phyloP scores from a whole-genome alignment of 1,139 yeast species.

The Eremothecium sinecaudum region DNA sequence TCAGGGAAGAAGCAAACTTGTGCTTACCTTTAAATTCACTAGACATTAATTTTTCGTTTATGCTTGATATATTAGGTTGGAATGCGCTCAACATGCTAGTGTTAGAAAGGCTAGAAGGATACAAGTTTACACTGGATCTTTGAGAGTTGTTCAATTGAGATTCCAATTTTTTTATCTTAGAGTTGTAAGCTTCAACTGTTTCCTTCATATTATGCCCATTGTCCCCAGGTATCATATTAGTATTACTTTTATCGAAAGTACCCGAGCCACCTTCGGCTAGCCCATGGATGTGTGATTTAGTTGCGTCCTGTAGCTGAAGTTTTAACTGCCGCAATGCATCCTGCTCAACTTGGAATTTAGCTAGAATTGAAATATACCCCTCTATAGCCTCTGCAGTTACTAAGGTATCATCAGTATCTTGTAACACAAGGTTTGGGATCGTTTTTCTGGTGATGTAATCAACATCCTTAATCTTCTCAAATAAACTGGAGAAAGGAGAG shows the following conservation, averaged over 20 bases:
- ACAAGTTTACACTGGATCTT: slow-evolving; percentile 45
- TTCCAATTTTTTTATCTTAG: slow-evolving; percentile 55
- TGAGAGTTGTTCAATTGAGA: slow-evolving; percentile 58
- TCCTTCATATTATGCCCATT: not conserved
- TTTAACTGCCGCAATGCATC: slow-evolving; percentile 36
- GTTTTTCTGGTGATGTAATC: too few relatives aligned
- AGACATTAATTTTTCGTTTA: slow-evolving; percentile 11
- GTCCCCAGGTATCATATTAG: not conserved
- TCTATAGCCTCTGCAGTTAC: slow-evolving; percentile 28
- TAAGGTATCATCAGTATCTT: not conserved
- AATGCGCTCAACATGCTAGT: slow-evolving; percentile 13
- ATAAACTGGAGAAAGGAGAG: not conserved
- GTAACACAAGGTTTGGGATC: not conserved
- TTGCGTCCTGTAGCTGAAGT: not conserved
- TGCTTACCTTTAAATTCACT: slow-evolving; percentile 1
- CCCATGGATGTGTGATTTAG: not conserved
- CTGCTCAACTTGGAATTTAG: slow-evolving; percentile 20
- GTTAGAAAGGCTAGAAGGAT: slow-evolving; percentile 39
- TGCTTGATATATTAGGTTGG: slow-evolving; percentile 13
- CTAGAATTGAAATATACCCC: slow-evolving; percentile 31
- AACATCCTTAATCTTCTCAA: not conserved
- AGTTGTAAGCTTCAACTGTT: slow-evolving; percentile 46
- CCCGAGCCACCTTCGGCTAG: not conserved
- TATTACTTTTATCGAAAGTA: not conserved
- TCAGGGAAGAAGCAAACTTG: not conserved